Base-by-base conservation (phyloP, 169 alveolate species). In the Ichthyophthirius multifiliis region DNA sequence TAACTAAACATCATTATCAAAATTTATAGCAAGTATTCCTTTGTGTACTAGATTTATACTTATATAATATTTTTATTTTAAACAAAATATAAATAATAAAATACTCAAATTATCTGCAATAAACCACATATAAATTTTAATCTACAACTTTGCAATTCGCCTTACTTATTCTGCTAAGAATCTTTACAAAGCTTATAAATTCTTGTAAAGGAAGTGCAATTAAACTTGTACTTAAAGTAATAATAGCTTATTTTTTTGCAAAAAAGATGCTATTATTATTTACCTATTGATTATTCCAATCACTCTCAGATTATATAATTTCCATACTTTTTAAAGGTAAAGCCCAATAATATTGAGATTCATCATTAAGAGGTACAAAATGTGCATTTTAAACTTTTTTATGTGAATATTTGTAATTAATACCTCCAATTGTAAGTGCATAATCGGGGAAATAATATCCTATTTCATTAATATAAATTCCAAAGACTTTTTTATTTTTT, bases 101-200 rank as follows among this genome's bases (percentile, higher is more conserved):
- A 37, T 67, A 55, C 71, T 55, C 18, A 39, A 55, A 20, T 27
- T 55, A 27, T 3, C 32, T 55, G 20, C 77, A 67, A 39, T 67
- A 67, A 67, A 67, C 12, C 1, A 44, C 63, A 67, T 35, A 37
- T 2, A 18, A 34, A n/a, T 41, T 37, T 1, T 16, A 16, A 39
- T 67, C 77, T 12, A 67, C 77, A 16, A 67, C 41, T 18, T 34
- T 37, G n/a, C 77, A 67, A 20, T 67, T 18, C 13, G 77, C 20
- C 0, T 67, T 37, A 0, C 62, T 62, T 10, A 37, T 37, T 35
- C 62, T 20, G 6, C 41, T 67, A 41, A 67, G n/a, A 30, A 67
- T 37, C 9, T 23, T 67, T 4, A 67, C 30, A 0, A 67, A 31
- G 35, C 41, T n/a, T n/a, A 37, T 23, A 0, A 67, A 16, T 34